A percentile compares a stretch with the other conserved stretches of the same genome.
These are phyloP conservation scores for Candida suzukii DNA, from an alignment of 805 yeast genomes.

Conservation along the genomic window DNA sequence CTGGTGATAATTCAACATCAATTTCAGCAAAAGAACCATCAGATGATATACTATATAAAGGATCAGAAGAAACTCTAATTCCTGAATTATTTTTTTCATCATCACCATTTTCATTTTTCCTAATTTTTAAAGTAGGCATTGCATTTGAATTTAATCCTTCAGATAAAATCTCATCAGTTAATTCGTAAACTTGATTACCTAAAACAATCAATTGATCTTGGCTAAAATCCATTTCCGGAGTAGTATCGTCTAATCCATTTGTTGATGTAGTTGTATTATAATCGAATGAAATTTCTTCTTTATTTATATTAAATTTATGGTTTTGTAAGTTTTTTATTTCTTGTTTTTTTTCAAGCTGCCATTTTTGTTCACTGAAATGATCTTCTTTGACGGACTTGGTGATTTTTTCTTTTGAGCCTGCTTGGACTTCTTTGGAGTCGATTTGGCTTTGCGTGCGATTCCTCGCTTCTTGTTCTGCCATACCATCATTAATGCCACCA, in stretches of 20 bases:
- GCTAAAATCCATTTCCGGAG: background rate
- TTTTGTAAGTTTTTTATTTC: background rate
- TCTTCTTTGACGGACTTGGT: background rate
- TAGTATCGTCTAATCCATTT: background rate
- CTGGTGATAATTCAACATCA: background rate
- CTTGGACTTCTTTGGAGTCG: background rate
- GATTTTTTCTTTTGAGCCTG: background rate
- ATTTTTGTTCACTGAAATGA: background rate
- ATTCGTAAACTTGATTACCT: background rate
- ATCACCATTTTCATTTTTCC: too few relatives aligned
- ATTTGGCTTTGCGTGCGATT: slow-evolving; percentile 1
- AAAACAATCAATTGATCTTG: background rate
- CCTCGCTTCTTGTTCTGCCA: slow-evolving; percentile 7
- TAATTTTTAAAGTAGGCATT: background rate
- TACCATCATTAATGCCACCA: slow-evolving; percentile 18
- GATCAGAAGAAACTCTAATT: background rate
- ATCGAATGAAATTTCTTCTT: background rate
- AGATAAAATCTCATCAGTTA: slow-evolving; percentile 1
- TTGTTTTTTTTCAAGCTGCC: background rate
- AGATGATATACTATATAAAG: slow-evolving; percentile 1
- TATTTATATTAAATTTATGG: background rate
- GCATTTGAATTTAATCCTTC: background rate
- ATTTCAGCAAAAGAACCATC: background rate
- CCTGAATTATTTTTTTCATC: background rate
- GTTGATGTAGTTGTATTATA: background rate